Conservation (phyloP, 441 rosid genomes). For the Metrosideros polymorpha region DNA sequence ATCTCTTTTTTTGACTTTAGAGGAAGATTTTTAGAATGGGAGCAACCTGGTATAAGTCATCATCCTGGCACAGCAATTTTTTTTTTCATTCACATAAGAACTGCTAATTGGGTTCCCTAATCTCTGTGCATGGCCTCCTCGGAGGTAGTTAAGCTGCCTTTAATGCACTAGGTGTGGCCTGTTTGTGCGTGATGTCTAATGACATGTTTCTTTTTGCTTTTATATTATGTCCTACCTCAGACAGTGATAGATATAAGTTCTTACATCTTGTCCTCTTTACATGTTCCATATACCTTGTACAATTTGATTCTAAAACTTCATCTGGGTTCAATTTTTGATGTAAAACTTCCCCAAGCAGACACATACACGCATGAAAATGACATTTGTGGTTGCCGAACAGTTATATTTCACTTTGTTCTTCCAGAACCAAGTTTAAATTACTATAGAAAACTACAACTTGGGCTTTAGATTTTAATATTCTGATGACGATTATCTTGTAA, state of each 20-base stretch:
- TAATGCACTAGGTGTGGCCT: not conserved
- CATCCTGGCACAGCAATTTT: not conserved
- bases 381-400: not conserved
- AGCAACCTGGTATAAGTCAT: not conserved
- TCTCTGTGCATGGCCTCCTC: not conserved
- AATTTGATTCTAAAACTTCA: not conserved
- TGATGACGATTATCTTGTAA: not conserved
- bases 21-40: not conserved
- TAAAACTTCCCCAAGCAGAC: not conserved
- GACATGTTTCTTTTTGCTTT: not conserved
- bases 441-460: not conserved
- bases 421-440: not conserved
- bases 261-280: not conserved
- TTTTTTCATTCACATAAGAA: not conserved
- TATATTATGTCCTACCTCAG: not conserved
- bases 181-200: not conserved
- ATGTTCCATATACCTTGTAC: not conserved
- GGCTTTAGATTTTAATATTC: not conserved
- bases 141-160: not conserved
- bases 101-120: not conserved
- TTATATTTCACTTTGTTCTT: not conserved
- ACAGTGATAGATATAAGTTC: not conserved
- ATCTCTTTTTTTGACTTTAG: not conserved
- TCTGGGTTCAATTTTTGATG: not conserved
- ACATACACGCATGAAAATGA: not conserved